Percentiles rank a stretch among this genome's conserved stretches.
These are phyloP conservation scores for Anaeramoeba flamelloides DNA, from an alignment of 78 protist species.

Conservation along the genomic window DNA sequence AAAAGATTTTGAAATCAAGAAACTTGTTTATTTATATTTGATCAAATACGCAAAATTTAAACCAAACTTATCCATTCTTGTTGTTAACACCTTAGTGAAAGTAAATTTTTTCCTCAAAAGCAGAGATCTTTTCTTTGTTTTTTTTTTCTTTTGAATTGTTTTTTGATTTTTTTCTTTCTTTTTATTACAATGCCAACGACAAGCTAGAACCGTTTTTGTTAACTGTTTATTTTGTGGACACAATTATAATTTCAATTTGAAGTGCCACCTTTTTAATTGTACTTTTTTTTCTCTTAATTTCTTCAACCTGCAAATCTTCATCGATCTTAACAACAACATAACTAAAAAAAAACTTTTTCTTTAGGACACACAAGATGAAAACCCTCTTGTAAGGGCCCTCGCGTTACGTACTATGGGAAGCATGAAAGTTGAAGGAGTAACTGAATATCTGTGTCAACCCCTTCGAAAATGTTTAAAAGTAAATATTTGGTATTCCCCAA, in stretches of 20 bases:
- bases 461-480: slow-evolving; percentile 60
- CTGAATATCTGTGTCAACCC: slow-evolving; percentile 77
- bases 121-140: neutral
- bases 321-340: no score
- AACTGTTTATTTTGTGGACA: no score
- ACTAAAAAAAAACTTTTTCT: no score
- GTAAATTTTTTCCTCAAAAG: no score
- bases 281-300: no score
- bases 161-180: neutral
- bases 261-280: no score
- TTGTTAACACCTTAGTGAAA: slow-evolving; percentile 84
- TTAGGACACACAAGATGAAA: slow-evolving; percentile 70
- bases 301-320: no score
- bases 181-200: neutral
- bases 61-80: slow-evolving; percentile 92
- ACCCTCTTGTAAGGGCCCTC: slow-evolving; percentile 90
- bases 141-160: neutral
- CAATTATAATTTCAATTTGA: no score
- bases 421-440: slow-evolving; percentile 80
- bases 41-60: slow-evolving; percentile 91
- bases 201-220: neutral
- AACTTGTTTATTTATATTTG: slow-evolving; percentile 92
- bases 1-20: slow-evolving; percentile 78
- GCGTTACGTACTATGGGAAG: slow-evolving; percentile 98
- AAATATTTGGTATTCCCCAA: neutral